Evolutionary conservation across 306 rosid genomes (phyloP).

Genomic region (Comarum palustre): DNA sequence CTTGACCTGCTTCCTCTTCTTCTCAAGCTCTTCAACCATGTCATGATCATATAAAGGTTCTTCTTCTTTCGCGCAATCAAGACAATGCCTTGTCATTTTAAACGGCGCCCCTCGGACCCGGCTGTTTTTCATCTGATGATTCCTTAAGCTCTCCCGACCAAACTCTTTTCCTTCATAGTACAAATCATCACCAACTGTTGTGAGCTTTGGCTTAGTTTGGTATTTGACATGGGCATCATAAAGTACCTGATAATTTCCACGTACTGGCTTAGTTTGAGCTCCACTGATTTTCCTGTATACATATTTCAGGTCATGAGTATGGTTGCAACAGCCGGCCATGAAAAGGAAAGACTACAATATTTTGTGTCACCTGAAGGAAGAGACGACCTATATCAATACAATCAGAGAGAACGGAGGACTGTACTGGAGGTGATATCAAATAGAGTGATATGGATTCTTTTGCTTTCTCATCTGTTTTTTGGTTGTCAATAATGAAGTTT

Average conservation of each 20-base stretch:
- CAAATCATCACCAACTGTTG: slow-evolving; percentile 85
- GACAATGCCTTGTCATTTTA: background rate
- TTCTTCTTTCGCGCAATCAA: background rate
- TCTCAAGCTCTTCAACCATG: background rate
- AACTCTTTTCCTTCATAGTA: slow-evolving; percentile 96
- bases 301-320: slow-evolving; percentile 70
- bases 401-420: slow-evolving; percentile 87
- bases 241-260: slow-evolving; percentile 99
- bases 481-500: background rate
- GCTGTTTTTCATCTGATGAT: slow-evolving; percentile 49
- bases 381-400: slow-evolving; percentile 91
- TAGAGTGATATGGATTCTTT: background rate
- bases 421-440: slow-evolving; percentile 72
- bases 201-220: slow-evolving; percentile 91
- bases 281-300: slow-evolving; percentile 20
- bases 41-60: background rate
- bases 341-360: slow-evolving; percentile 78
- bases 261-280: slow-evolving; percentile 45
- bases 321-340: slow-evolving; percentile 75
- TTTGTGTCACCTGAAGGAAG: slow-evolving; percentile 97
- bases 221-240: slow-evolving; percentile 93
- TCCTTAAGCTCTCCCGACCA: slow-evolving; percentile 85
- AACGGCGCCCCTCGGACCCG: background rate
- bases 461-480: slow-evolving; percentile 3
- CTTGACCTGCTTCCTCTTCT: background rate